Evolutionary conservation across 768 basidiomycete species (phyloP).

Genomic region (Boletus huronensis): DNA sequence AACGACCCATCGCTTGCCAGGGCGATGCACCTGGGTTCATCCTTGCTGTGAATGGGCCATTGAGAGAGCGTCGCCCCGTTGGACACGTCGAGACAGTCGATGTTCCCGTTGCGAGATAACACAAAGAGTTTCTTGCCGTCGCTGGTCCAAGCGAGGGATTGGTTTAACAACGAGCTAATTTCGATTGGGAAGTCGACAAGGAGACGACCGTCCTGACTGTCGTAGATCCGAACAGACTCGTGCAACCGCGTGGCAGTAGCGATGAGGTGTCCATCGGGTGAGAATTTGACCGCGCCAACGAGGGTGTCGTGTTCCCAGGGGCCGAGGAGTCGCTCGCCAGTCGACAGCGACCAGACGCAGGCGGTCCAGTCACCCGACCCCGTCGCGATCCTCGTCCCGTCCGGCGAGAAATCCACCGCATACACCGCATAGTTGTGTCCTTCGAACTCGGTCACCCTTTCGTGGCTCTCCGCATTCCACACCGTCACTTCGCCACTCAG

Average conservation of each 20-base stretch:
- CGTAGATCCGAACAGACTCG: background rate
- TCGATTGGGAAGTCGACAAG: background rate
- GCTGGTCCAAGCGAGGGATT: background rate
- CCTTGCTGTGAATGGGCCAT: background rate
- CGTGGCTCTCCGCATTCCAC: too few relatives aligned
- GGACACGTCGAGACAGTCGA: background rate
- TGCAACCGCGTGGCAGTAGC: background rate
- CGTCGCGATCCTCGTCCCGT: too few relatives aligned
- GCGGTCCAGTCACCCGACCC: too few relatives aligned
- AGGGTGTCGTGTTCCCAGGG: too few relatives aligned
- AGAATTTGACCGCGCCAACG: too few relatives aligned
- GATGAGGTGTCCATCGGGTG: background rate
- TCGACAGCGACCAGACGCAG: too few relatives aligned
- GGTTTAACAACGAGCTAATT: background rate
- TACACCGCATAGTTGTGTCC: too few relatives aligned
- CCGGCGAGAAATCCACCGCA: too few relatives aligned
- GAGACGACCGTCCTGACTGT: background rate
- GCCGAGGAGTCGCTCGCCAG: too few relatives aligned
- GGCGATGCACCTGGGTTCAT: background rate
- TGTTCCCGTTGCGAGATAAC: background rate
- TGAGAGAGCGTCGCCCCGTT: background rate
- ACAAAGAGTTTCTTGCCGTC: background rate
- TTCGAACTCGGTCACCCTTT: too few relatives aligned
- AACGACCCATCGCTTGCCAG: background rate
- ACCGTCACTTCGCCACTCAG: too few relatives aligned